phyloP scores from a whole-genome alignment of 2,329 filamentous ascomycete genomes.

The Nigrospora sphaerica region DNA sequence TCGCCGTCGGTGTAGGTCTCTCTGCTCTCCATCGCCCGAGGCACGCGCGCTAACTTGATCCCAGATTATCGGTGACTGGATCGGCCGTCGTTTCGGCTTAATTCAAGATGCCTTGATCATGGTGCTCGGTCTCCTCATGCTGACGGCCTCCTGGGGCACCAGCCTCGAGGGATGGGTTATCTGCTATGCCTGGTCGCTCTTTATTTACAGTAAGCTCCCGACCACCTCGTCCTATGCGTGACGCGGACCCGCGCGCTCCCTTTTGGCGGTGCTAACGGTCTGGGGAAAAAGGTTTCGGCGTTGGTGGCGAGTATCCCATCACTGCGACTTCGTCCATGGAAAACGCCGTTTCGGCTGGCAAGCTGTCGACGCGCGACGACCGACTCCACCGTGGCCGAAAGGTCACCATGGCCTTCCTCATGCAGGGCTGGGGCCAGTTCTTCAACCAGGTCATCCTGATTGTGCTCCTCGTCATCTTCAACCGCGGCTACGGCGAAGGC shows the following conservation, averaged over 20 bases:
- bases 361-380: conserved; percentile 83
- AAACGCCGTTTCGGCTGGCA: conserved; percentile 77
- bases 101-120: conserved; percentile 95
- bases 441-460: conserved; percentile 90
- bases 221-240: conserved; percentile 30
- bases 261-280: too few relatives aligned
- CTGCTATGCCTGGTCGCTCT: conserved; percentile 90
- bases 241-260: not conserved
- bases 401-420: conserved; percentile 91
- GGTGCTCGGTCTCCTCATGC: conserved; percentile 86
- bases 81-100: conserved; percentile 89
- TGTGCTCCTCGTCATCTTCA: conserved; percentile 79
- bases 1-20: conserved; percentile 66
- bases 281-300: conserved; percentile 37
- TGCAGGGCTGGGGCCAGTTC: conserved; percentile 98
- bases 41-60: conserved; percentile 7
- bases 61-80: conserved; percentile 57
- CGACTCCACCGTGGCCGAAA: conserved; percentile 93
- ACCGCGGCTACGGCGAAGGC: conserved; percentile 66
- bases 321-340: conserved; percentile 95
- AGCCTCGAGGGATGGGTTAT: conserved; percentile 92
- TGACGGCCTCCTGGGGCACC: conserved; percentile 83
- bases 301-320: conserved; percentile 91
- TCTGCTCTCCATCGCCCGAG: conserved; percentile 1
- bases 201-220: conserved; percentile 67